Evolutionary conservation across 2,329 filamentous ascomycete species (phyloP).

Genomic region (Diplodia corticola): DNA sequence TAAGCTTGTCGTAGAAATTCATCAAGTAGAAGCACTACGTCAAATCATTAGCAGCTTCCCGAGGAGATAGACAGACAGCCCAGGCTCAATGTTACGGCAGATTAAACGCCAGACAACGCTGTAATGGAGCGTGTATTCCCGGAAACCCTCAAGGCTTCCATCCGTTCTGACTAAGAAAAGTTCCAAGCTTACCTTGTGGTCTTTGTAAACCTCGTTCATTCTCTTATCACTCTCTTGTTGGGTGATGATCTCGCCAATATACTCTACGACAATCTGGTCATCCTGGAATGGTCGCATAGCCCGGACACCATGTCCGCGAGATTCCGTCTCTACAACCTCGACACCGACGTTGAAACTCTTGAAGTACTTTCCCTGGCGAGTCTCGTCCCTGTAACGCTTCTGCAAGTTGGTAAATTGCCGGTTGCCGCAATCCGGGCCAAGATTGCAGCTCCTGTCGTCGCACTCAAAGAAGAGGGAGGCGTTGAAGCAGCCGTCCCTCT

Average conservation of each 20-base stretch:
- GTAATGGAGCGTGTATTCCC: not conserved
- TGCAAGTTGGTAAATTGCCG: slow-evolving; percentile 84
- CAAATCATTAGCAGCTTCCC: not conserved
- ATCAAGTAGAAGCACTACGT: slow-evolving; percentile 92
- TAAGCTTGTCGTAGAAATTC: slow-evolving; percentile 98
- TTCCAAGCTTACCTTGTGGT: slow-evolving; percentile 71
- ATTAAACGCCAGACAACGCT: not conserved
- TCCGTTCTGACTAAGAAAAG: not conserved
- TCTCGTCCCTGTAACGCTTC: slow-evolving; percentile 22
- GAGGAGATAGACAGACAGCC: not conserved
- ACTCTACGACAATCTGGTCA: slow-evolving; percentile 97
- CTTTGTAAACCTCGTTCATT: slow-evolving; percentile 91
- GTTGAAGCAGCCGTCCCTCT: slow-evolving; percentile 87
- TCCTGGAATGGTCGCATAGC: slow-evolving; percentile 84
- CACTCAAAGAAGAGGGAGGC: slow-evolving; percentile 97
- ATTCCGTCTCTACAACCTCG: slow-evolving; percentile 86
- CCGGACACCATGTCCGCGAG: slow-evolving; percentile 88
- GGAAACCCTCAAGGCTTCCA: not conserved
- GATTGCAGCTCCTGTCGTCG: slow-evolving; percentile 82
- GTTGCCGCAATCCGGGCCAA: slow-evolving; percentile 79
- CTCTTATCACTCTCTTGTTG: slow-evolving; percentile 89
- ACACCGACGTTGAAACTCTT: slow-evolving; percentile 77
- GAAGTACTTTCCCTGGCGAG: slow-evolving; percentile 61
- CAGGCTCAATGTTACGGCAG: not conserved
- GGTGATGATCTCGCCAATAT: slow-evolving; percentile 96